Base-by-base conservation (phyloP, 306 rosid genomes). In the Cicer judaicum region DNA sequence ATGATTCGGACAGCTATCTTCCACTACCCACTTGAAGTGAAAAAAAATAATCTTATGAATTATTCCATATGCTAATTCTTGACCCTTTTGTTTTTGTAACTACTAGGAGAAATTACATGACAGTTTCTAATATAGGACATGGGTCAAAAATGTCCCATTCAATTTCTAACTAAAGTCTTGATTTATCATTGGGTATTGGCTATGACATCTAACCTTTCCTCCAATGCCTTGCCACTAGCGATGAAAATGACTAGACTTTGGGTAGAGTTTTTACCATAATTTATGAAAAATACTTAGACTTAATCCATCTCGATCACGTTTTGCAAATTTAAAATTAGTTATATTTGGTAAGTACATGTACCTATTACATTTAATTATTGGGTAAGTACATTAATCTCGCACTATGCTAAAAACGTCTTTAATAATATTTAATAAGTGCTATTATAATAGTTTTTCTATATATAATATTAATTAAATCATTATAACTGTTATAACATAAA, bases 1-100 rank as follows among this genome's bases (percentile, higher is more conserved):
- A 18, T 66, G 85, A 77, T 13, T 72, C 39, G 2, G 68, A 71
- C 81, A 81, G 55, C 38, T 70, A 76, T 60, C 77, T 69, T 46
- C 77, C 72, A 57, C 67, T 57, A 59, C 72, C 76, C 80, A 79
- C 56, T 65, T 46, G 11, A 10, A 64, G 11, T 50, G 14, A n/a
- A 43, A n/a, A 3, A 12, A 44, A 66, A 44, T 24, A 19, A 60
- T 47, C 64, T 50, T 10, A 11, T 46, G 29, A 67, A 60, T 78
- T 70, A 8, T 29, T 44, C 16, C 43, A 16, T 49, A 49, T 67
- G 39, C 18, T 10, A 16, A 57, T 48, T 66, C 21, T 41, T 61
- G 5, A 12, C 48, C 24, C 7, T 21, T 42, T 14, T 39, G 5
- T 15, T 42, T 56, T 66, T 7, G 16, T 34, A 12, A 12, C 43